Evolutionary conservation across 2,329 filamentous ascomycete species (phyloP).

Genomic region (Polytolypa hystricis): DNA sequence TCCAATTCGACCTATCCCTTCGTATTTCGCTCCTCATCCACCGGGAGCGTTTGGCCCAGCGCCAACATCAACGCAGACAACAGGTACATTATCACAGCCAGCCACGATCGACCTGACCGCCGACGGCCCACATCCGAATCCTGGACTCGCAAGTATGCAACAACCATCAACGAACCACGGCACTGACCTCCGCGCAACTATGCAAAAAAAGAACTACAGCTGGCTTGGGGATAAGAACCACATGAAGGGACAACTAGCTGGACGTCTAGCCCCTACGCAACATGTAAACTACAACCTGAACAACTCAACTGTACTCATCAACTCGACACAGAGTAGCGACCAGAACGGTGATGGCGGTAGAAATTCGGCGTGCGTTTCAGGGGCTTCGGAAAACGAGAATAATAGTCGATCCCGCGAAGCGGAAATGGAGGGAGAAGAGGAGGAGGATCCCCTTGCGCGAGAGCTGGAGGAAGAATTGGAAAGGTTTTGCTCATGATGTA

Average conservation of each 20-base stretch:
- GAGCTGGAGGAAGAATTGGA: slow-evolving; percentile 18
- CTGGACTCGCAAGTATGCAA: slow-evolving; percentile 1
- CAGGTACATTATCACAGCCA: too few species aligned
- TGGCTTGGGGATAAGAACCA: slow-evolving; percentile 18
- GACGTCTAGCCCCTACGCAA: too few species aligned
- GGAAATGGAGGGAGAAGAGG: not conserved
- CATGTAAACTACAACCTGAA: slow-evolving; percentile 1
- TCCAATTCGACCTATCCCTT: too few species aligned
- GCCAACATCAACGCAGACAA: too few species aligned
- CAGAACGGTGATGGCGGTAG: too few species aligned
- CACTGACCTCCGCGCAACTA: slow-evolving; percentile 14
- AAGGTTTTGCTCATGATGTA: slow-evolving; percentile 4
- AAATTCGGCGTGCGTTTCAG: too few species aligned
- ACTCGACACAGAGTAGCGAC: too few species aligned
- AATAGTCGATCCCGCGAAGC: too few species aligned
- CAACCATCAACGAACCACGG: not conserved
- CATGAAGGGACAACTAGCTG: not conserved
- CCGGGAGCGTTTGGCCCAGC: too few species aligned
- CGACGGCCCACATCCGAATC: not conserved
- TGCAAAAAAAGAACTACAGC: slow-evolving; percentile 21
- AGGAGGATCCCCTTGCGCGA: slow-evolving; percentile 17
- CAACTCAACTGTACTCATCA: too few species aligned
- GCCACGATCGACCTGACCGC: slow-evolving; percentile 11
- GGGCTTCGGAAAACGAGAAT: not conserved
- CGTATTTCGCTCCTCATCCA: too few species aligned